phyloP scores from a whole-genome alignment of 306 rosid genomes.

The Leucaena leucocephala region DNA sequence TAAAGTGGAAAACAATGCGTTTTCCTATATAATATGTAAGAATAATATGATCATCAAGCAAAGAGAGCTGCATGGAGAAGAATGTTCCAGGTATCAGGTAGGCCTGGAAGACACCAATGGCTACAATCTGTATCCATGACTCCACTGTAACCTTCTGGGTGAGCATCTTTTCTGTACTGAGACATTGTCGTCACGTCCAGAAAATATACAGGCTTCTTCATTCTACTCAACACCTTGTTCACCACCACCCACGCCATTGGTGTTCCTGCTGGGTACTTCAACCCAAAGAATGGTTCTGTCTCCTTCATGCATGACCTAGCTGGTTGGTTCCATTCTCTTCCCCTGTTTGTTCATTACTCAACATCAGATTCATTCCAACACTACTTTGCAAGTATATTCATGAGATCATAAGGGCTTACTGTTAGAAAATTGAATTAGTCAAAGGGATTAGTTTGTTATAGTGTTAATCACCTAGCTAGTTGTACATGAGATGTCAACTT shows the following conservation, averaged over 20 bases:
- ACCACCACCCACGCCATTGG: constrained; percentile 91
- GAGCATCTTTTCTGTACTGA: constrained; percentile 83
- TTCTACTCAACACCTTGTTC: constrained; percentile 73
- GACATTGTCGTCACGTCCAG: constrained; percentile 79
- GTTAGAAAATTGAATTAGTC: too few species aligned
- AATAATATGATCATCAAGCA: constrained; percentile 31
- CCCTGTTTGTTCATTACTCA: constrained; percentile 46
- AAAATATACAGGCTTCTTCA: constrained; percentile 74
- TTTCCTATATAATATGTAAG: constrained; percentile 20
- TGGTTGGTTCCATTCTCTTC: constrained; percentile 87
- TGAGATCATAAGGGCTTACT: too few species aligned
- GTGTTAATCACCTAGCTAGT: too few species aligned
- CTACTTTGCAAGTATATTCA: too few species aligned
- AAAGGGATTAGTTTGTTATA: too few species aligned
- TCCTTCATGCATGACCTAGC: constrained; percentile 74
- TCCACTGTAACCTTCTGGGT: constrained; percentile 79
- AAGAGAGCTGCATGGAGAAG: constrained; percentile 82
- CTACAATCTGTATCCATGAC: constrained; percentile 71
- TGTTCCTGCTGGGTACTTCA: constrained; percentile 79
- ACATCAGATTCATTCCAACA: too few species aligned
- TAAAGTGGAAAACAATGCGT: constrained; percentile 44
- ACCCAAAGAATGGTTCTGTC: constrained; percentile 64
- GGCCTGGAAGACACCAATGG: constrained; percentile 98
- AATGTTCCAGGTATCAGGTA: constrained; percentile 95
- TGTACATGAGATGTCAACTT: too few species aligned